These are phyloP conservation scores for Lavandula angustifolia DNA, from an alignment of 257 asterid species.

Conservation along the genomic window DNA sequence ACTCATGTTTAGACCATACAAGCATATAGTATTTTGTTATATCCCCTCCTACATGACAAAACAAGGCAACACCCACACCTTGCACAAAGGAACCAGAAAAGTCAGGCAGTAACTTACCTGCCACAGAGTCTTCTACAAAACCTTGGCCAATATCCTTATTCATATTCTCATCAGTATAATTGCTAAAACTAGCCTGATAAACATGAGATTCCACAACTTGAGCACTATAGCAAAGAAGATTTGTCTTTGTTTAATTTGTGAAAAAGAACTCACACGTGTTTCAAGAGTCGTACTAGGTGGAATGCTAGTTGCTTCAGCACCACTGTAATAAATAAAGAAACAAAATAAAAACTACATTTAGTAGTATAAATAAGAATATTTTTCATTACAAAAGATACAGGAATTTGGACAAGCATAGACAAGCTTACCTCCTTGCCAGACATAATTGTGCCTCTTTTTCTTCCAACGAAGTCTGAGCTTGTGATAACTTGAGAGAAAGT, in stretches of 20 bases:
- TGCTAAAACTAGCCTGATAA: constrained; percentile 36
- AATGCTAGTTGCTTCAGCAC: constrained; percentile 44
- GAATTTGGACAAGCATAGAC: constrained; percentile 24
- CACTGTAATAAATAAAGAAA: constrained; percentile 37
- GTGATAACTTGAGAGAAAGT: constrained; percentile 70
- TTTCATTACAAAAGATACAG: constrained; percentile 17
- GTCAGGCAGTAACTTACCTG: constrained; percentile 39
- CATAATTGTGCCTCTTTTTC: constrained; percentile 65
- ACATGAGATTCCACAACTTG: constrained; percentile 40
- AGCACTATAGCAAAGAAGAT: constrained; percentile 37
- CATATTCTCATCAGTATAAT: constrained; percentile 41
- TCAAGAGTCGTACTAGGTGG: constrained; percentile 35
- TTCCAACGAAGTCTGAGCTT: constrained; percentile 66
- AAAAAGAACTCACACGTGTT: constrained; percentile 37
- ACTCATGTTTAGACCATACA: constrained; percentile 16
- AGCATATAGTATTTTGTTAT: constrained; percentile 9
- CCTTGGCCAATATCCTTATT: constrained; percentile 38
- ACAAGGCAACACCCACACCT: constrained; percentile 10
- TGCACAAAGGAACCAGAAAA: constrained; percentile 22
- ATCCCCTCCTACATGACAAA: constrained; percentile 22
- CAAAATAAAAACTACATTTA: constrained; percentile 24
- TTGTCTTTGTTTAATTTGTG: constrained; percentile 42
- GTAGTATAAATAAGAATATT: constrained; percentile 12
- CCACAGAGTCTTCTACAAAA: constrained; percentile 34
- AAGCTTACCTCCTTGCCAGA: constrained; percentile 56